phyloP scores from a whole-genome alignment of 495 filamentous ascomycete species.

The Viridothelium virens region DNA sequence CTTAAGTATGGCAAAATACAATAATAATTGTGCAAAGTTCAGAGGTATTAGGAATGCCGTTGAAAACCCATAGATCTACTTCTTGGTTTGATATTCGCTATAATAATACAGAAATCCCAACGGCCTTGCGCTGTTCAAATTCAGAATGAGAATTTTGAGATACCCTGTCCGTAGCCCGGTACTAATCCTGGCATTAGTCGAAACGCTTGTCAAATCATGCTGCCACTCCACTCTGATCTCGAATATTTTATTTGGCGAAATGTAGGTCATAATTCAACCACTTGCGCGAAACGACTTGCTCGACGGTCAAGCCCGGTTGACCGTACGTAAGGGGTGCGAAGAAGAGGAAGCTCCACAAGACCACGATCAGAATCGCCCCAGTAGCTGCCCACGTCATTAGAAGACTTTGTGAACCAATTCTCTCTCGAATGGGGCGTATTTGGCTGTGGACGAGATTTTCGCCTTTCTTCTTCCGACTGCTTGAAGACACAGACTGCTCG shows the following conservation, averaged over 20 bases:
- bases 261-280: conserved; percentile 97
- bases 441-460: conserved; percentile 14
- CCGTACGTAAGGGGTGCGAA: conserved; percentile 94
- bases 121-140: neutral
- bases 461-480: conserved; percentile 45
- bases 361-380: conserved; percentile 56
- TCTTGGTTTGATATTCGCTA: neutral
- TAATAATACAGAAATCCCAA: neutral
- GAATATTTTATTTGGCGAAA: conserved; percentile 76
- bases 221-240: neutral
- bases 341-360: conserved; percentile 78
- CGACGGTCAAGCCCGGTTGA: conserved; percentile 78
- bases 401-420: conserved; percentile 72
- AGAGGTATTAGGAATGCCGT: too few relatives aligned
- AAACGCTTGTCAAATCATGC: conserved; percentile 7
- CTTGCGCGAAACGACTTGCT: conserved; percentile 75
- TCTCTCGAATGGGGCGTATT: conserved; percentile 59
- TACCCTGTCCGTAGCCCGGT: neutral
- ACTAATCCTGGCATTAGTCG: neutral
- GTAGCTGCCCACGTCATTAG: conserved; percentile 70
- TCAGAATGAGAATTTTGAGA: neutral
- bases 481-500: conserved; percentile 40
- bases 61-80: neutral
- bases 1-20: too few relatives aligned
- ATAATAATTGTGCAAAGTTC: too few relatives aligned